phyloP scores from a whole-genome alignment of 352 stramenopile species.

The Phytophthora pistaciae region DNA sequence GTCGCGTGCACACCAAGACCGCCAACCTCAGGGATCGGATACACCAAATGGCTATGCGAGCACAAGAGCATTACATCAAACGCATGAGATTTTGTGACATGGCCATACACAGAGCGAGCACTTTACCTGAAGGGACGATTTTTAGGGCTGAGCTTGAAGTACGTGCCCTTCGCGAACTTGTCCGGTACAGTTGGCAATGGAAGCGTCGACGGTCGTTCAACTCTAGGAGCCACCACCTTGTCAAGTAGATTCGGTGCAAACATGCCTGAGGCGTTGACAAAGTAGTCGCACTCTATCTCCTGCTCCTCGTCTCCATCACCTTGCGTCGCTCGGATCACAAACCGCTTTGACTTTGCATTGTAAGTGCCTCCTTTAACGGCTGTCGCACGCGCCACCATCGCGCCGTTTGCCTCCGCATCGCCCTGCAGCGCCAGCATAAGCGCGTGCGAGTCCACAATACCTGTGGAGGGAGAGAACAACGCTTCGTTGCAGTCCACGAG shows the following conservation, averaged over 20 bases:
- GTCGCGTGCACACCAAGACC: slow-evolving; percentile 97
- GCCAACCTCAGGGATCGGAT: slow-evolving; percentile 95
- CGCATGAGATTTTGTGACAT: background rate
- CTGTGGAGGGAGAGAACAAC: slow-evolving; percentile 95
- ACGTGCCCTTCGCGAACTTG: slow-evolving; percentile 96
- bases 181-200: slow-evolving; percentile 47
- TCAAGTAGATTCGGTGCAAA: slow-evolving; percentile 61
- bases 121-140: slow-evolving; percentile 67
- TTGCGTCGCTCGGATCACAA: slow-evolving; percentile 50
- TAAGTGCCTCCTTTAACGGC: slow-evolving; percentile 59
- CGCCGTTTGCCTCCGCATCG: slow-evolving; percentile 91
- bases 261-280: slow-evolving; percentile 95
- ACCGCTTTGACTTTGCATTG: slow-evolving; percentile 36
- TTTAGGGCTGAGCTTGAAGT: slow-evolving; percentile 89
- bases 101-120: background rate
- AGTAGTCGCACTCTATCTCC: slow-evolving; percentile 89
- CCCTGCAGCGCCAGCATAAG: slow-evolving; percentile 92
- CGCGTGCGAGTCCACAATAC: slow-evolving; percentile 95
- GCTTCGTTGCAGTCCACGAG: slow-evolving; percentile 74
- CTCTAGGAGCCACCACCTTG: slow-evolving; percentile 30
- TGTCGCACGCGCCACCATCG: slow-evolving; percentile 80
- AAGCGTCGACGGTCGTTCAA: background rate
- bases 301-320: slow-evolving; percentile 46
- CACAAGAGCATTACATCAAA: background rate
- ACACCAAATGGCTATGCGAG: slow-evolving; percentile 89